Evolutionary conservation across 257 asterid genomes (phyloP).

Genomic region (Hygrophila difformis): DNA sequence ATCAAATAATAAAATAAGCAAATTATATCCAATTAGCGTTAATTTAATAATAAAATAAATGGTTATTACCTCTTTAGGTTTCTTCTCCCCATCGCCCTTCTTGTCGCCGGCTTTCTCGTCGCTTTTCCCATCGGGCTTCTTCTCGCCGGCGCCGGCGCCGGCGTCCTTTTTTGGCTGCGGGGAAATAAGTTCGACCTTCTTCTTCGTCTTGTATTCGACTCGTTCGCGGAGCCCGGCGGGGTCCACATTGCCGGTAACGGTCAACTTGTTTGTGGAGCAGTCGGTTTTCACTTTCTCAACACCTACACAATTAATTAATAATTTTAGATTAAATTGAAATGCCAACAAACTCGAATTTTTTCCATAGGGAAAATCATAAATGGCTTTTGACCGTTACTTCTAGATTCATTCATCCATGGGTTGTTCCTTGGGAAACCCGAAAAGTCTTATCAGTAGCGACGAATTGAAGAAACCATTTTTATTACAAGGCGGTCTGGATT

Average conservation of each 20-base stretch:
- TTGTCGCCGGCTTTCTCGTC: slow-evolving; percentile 37
- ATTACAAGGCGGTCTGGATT: background rate
- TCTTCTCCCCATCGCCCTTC: slow-evolving; percentile 35
- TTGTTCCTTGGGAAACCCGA: too few species aligned
- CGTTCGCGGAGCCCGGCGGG: slow-evolving; percentile 59
- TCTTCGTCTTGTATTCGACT: slow-evolving; percentile 60
- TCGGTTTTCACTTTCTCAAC: slow-evolving; percentile 81
- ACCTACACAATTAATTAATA: too few species aligned
- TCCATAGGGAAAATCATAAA: background rate
- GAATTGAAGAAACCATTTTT: background rate
- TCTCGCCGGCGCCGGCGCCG: slow-evolving; percentile 17
- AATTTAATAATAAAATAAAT: background rate
- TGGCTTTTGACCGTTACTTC: too few species aligned
- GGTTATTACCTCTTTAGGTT: slow-evolving; percentile 53
- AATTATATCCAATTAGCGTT: background rate
- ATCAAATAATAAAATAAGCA: background rate
- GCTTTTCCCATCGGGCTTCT: slow-evolving; percentile 25
- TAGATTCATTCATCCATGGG: background rate
- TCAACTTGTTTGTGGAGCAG: slow-evolving; percentile 51
- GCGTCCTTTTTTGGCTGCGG: slow-evolving; percentile 61
- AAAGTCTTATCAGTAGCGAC: too few species aligned
- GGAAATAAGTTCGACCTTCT: slow-evolving; percentile 72
- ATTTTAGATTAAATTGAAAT: too few species aligned
- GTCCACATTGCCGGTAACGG: slow-evolving; percentile 76
- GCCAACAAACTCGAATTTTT: too few species aligned